Conservation (phyloP, 2,329 filamentous ascomycete species). For the Niveomyces coronatus region DNA sequence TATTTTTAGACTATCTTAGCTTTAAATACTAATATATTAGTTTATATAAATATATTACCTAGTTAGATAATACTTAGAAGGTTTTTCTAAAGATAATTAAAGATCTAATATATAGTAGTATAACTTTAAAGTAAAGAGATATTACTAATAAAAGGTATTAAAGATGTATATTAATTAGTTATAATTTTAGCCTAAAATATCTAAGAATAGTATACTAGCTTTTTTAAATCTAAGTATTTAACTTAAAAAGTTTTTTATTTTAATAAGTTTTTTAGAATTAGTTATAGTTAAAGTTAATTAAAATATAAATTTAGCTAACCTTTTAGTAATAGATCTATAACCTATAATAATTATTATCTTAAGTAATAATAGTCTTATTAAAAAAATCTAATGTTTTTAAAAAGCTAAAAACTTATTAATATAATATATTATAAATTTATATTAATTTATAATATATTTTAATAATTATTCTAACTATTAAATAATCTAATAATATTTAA, state of each 20-base stretch:
- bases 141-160: no score
- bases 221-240: neutral
- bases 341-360: neutral
- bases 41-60: no score
- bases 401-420: neutral
- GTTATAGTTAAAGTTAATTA: neutral
- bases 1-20: neutral
- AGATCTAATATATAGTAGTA: neutral
- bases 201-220: neutral
- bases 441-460: no score
- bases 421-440: no score
- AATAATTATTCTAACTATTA: no score
- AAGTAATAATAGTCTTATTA: neutral
- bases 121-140: neutral
- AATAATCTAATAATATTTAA: no score
- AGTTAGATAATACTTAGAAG: neutral
- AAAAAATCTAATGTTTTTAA: neutral
- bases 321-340: neutral
- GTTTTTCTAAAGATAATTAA: neutral
- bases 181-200: no score
- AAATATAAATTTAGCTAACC: neutral
- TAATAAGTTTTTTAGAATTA: neutral
- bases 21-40: neutral
- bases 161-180: neutral
- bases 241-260: neutral